A percentile compares a stretch with the other conserved stretches of the same genome.
phyloP scores from a whole-genome alignment of 148 eudicot species.

The Nyssa sinensis region DNA sequence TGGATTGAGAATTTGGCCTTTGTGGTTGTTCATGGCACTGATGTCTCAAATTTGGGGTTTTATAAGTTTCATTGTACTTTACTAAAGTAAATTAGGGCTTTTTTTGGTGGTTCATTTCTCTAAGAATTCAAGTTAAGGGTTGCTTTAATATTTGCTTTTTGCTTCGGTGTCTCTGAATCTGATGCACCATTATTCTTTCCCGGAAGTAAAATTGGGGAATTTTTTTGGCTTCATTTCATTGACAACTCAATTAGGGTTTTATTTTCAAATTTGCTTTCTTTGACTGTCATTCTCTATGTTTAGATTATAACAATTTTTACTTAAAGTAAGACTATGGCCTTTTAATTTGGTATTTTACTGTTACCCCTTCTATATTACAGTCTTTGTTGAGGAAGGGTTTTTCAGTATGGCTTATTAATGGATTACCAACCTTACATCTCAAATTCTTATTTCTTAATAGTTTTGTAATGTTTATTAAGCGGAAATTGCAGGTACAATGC shows the following conservation, averaged over 20 bases:
- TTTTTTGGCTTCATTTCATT: not conserved
- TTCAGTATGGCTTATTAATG: not conserved
- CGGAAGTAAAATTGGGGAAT: conserved; percentile 23
- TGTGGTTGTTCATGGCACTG: not conserved
- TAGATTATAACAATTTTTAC: not conserved
- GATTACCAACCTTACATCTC: not conserved
- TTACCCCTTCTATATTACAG: not conserved
- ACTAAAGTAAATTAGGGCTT: conserved; percentile 9
- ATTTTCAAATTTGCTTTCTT: not conserved
- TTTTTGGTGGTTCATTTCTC: not conserved
- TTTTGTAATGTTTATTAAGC: not conserved
- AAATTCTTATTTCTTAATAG: not conserved
- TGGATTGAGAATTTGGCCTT: not conserved
- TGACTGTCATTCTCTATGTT: not conserved
- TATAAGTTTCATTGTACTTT: not conserved
- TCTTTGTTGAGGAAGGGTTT: not conserved
- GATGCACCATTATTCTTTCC: not conserved
- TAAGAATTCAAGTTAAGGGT: not conserved
- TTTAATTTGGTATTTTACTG: not conserved
- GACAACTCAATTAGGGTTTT: not conserved
- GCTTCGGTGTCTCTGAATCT: not conserved
- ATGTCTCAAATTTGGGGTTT: not conserved
- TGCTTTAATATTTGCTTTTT: not conserved
- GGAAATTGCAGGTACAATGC: conserved; percentile 54
- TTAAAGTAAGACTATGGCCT: not conserved